Evolutionary conservation across 129 eudicot genomes (phyloP).

Genomic region (Flaveria trinervia): DNA sequence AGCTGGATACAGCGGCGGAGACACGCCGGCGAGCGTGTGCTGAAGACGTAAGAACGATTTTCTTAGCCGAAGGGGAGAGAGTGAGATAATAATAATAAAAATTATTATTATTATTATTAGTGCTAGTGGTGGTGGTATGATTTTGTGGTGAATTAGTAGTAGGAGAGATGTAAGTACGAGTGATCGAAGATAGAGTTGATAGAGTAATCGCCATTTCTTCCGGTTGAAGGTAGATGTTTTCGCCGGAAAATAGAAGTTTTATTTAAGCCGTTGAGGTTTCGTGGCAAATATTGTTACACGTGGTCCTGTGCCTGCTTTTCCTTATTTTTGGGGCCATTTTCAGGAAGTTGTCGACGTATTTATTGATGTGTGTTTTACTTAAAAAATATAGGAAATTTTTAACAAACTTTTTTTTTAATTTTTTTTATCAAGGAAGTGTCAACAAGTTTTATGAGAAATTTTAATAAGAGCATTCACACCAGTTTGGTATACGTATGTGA

Average conservation of each 20-base stretch:
- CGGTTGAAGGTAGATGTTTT: not conserved
- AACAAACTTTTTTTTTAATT: too few species aligned
- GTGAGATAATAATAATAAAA: not conserved
- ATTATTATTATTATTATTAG: too few species aligned
- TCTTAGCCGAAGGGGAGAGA: conserved; percentile 20
- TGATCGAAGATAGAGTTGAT: conserved; percentile 40
- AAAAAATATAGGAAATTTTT: too few species aligned
- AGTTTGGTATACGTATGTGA: too few species aligned
- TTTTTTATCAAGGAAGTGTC: too few species aligned
- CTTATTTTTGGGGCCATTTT: not conserved
- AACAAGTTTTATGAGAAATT: too few species aligned
- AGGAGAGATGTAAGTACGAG: conserved; percentile 13
- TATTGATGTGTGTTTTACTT: too few species aligned
- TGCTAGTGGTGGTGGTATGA: not conserved
- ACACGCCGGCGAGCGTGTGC: conserved; percentile 24
- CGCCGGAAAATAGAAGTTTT: conserved; percentile 23
- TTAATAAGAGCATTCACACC: too few species aligned
- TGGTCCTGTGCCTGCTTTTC: conserved; percentile 10
- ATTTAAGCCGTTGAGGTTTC: conserved; percentile 24
- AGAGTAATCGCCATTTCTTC: conserved; percentile 49
- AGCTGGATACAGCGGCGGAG: conserved; percentile 56
- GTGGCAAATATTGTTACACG: conserved; percentile 40
- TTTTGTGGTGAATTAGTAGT: conserved; percentile 5
- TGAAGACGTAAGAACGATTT: conserved; percentile 18
- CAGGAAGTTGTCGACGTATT: too few species aligned